phyloP scores from a whole-genome alignment of 768 basidiomycete species.

The Boletellus ananiceps region DNA sequence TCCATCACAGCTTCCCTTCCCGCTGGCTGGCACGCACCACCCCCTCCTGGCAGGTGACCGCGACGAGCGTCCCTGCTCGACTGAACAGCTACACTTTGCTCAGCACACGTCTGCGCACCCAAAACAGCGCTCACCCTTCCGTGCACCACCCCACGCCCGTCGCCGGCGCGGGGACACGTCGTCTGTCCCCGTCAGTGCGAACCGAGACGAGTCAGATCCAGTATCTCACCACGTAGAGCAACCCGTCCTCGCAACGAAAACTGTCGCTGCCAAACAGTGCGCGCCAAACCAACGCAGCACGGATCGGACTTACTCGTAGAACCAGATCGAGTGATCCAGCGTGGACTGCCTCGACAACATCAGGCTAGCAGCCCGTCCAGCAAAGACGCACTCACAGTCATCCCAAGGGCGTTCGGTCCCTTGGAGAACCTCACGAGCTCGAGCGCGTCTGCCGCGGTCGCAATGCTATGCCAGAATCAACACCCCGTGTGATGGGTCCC shows the following conservation, averaged over 20 bases:
- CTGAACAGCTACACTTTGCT: conserved; percentile 54
- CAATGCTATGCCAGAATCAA: conserved; percentile 43
- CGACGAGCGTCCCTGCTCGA: conserved; percentile 59
- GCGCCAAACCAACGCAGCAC: conserved; percentile 1
- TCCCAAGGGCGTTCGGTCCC: conserved; percentile 49
- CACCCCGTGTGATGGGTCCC: not conserved
- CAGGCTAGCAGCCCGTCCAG: conserved; percentile 1
- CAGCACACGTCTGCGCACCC: conserved; percentile 4
- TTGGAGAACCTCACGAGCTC: conserved; percentile 47
- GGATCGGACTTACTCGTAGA: conserved; percentile 54
- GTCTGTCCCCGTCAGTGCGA: conserved; percentile 41
- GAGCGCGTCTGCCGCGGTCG: conserved; percentile 48
- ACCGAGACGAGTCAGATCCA: not conserved
- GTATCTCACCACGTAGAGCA: conserved; percentile 64
- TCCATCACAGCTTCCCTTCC: conserved; percentile 27
- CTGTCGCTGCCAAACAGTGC: conserved; percentile 44
- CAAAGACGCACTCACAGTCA: conserved; percentile 49
- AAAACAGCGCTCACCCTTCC: conserved; percentile 53
- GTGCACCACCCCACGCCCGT: conserved; percentile 65
- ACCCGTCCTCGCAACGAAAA: conserved; percentile 77
- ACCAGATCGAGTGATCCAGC: conserved; percentile 77
- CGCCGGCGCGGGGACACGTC: conserved; percentile 55
- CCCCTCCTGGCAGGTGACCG: conserved; percentile 79
- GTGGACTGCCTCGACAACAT: conserved; percentile 38
- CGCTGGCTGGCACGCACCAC: conserved; percentile 59